These are phyloP conservation scores for Daldinia sp. DNA, from an alignment of 2,329 filamentous ascomycete genomes.

Conservation along the genomic window DNA sequence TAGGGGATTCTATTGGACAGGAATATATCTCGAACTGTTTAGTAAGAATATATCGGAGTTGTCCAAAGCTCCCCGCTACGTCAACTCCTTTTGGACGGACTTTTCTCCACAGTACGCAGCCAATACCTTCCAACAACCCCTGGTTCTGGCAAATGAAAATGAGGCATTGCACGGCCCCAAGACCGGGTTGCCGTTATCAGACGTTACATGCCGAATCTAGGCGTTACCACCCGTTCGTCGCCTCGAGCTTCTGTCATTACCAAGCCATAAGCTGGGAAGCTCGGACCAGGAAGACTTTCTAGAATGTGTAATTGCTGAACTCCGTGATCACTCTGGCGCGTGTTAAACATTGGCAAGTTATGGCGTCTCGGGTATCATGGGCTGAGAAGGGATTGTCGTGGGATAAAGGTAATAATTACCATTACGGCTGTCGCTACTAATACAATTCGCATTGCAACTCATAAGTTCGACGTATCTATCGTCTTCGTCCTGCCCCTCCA, in stretches of 20 bases:
- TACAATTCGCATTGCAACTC: not conserved
- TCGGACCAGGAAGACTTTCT: not conserved
- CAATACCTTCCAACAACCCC: not conserved
- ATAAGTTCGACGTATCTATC: not conserved
- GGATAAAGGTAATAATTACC: not conserved
- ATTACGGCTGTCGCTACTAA: not conserved
- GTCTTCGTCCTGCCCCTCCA: too few relatives aligned
- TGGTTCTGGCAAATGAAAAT: not conserved
- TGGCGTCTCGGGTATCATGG: not conserved
- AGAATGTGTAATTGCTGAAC: not conserved
- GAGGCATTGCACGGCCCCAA: not conserved
- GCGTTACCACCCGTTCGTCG: not conserved
- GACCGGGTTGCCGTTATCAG: constrained; percentile 1
- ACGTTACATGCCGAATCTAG: constrained; percentile 3
- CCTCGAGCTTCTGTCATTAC: constrained; percentile 2
- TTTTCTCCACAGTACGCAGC: not conserved
- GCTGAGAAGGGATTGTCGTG: not conserved
- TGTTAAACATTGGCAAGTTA: not conserved
- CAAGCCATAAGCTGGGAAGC: not conserved
- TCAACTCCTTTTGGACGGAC: not conserved
- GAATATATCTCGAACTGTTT: not conserved
- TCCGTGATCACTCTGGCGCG: not conserved
- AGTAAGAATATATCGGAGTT: not conserved
- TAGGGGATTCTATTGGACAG: not conserved
- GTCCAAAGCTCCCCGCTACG: not conserved